Base-by-base conservation (phyloP, 768 basidiomycete species). In the Suillus sp. region DNA sequence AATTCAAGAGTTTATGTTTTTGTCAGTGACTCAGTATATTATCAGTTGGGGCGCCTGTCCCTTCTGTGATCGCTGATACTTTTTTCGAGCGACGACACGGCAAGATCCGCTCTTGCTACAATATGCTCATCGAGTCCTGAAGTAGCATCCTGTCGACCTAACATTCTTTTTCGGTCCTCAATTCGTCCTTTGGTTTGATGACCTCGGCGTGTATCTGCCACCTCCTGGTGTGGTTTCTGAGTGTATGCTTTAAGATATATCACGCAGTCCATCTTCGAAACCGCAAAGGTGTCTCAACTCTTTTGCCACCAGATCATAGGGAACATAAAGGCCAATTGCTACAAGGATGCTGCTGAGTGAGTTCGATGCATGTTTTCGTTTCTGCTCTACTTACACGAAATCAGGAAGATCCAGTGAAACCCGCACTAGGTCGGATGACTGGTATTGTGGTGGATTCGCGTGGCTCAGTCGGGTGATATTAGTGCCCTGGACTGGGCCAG, bases 271-370 rank as follows among this genome's bases (percentile, higher is more conserved):
- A 93, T 99, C 68, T 95, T 95, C 67, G 96, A 98, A 78, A 97
- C 96, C 0, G 91, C 96, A 6, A 96, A 93, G 78, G 94, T 98
- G 60, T 99, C 96, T 2, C 95, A 96, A 73, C 77, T 95, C 25
- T 99, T 99, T 79, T 99, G 97, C 72, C 97, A 99, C 73, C 97
- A 99, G 78, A 99, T 99, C 66, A 93, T 99, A 65, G 99, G 97
- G 97, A 99, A 99, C 74, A 99, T 99, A 97, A 96, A 96, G 71
- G 97, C 97, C 4, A 99, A 99, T 71, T 95, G 92, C 65, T 97
- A 88, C 75, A 93, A 91, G 69, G 96, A 95, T 69, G 97, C 99
- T 70, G 79, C 82, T 8, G 93, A 87, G 93, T 92, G 69, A 58
- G 85, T 79, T 61, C 43, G 18, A 14, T 38, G 1, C n/a, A 32